Evolutionary conservation across 192 early-diverging fungal species (phyloP), one percentile per base, ranked within the genome.

Genomic region (Umbelopsis sp.): DNA sequence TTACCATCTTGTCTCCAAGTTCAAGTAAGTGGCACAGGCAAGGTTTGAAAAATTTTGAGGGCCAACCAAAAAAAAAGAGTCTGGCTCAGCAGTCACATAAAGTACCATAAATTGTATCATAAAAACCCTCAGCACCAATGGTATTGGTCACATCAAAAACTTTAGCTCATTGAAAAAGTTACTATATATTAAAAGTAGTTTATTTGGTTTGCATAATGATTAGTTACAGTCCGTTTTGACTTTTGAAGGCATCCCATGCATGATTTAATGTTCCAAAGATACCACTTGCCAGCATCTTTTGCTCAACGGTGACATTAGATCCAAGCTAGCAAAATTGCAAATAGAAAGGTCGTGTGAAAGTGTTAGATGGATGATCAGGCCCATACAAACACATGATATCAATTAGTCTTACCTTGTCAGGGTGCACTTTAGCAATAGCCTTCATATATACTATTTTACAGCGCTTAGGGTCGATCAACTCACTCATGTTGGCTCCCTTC

Each of bases 181-280:
- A 30, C 27, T 30, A 30, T 41, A 41, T 41, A 41, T 41, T 41
- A 41, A 41, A 41, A 6, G 10, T 41, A 6, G 37, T 41, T 41
- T 41, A 41, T 41, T 41, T 6, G 37, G 37, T 41, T 41, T 41
- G 37, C 2, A 41, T 41, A 41, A 52, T 70, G n/a, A 45, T 49
- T 44, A 37, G n/a, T 55, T 72, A 78, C 12, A 73, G 37, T 11
- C 35, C 35, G 66, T 95, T 95, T 72, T 95, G 89, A 15, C 72
- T 75, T 80, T 95, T 97, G 79, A 98, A 99, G 6, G 82, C 75
- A 71, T 98, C 96, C 96, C 96, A 99, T 8, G 94, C 96, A 81
- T 94, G 88, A 77, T 99, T 99, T 46, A 99, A 80, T 2, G 86
- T 81, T 67, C 87, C 85, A 74, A 99, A 99, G 16, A 97, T 93